Evolutionary conservation across 2,329 filamentous ascomycete species (phyloP).

Genomic region (Paracoccidioides brasiliensis): DNA sequence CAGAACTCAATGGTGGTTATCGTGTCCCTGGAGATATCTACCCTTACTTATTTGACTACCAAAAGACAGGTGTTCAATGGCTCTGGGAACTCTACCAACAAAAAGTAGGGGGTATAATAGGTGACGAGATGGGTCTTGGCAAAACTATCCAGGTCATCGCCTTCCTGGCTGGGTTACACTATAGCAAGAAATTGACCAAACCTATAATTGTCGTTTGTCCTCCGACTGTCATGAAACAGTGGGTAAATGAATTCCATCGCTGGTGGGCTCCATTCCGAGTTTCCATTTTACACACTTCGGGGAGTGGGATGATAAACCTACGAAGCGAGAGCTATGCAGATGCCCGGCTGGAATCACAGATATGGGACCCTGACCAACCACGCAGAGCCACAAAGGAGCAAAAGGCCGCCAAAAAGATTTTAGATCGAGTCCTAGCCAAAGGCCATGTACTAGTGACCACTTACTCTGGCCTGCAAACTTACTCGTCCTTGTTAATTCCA

Average conservation of each 20-base stretch:
- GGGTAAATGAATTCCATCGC: constrained; percentile 95
- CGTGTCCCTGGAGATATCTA: constrained; percentile 85
- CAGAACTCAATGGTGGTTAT: constrained; percentile 59
- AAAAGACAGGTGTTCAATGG: constrained; percentile 96
- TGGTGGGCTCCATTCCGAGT: constrained; percentile 99
- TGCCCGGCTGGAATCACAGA: constrained; percentile 47
- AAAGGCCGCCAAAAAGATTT: constrained; percentile 63
- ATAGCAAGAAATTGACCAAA: constrained; percentile 71
- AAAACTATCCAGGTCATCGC: constrained; percentile 78
- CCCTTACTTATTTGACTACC: constrained; percentile 86
- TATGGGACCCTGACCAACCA: constrained; percentile 32
- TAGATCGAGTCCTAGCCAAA: constrained; percentile 66
- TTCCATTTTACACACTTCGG: constrained; percentile 86
- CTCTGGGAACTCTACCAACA: constrained; percentile 83
- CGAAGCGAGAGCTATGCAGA: constrained; percentile 48
- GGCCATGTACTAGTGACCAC: constrained; percentile 93
- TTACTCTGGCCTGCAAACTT: constrained; percentile 89
- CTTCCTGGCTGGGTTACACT: constrained; percentile 80
- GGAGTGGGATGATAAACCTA: constrained; percentile 88
- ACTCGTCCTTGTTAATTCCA: constrained; percentile 66
- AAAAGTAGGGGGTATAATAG: constrained; percentile 83
- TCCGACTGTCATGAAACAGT: constrained; percentile 88
- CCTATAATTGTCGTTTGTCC: constrained; percentile 88
- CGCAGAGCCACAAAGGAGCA: constrained; percentile 38
- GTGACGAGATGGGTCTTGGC: constrained; percentile 97